These are phyloP conservation scores for Salix brachista DNA, from an alignment of 345 rosid species.

Conservation along the genomic window DNA sequence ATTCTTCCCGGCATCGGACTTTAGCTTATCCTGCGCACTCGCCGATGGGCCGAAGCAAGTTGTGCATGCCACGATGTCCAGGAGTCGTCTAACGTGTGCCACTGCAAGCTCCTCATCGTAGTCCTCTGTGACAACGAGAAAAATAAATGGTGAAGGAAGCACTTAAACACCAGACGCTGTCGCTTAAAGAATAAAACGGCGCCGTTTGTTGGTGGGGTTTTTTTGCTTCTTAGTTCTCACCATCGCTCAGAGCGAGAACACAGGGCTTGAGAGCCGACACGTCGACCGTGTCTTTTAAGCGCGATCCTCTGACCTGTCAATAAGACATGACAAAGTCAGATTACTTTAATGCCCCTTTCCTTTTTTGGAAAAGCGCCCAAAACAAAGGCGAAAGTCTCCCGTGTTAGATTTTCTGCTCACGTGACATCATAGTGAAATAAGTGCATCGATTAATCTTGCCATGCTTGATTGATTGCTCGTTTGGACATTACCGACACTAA, in stretches of 20 bases:
- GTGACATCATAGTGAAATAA: too few species aligned
- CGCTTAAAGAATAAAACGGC: constrained; percentile 1
- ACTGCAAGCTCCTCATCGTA: constrained; percentile 72
- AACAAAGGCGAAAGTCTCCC: neutral
- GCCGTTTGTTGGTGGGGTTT: neutral
- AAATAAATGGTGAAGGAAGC: neutral
- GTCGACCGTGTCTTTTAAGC: constrained; percentile 67
- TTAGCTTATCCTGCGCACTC: constrained; percentile 35
- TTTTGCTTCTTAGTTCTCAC: constrained; percentile 22
- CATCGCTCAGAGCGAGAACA: constrained; percentile 59
- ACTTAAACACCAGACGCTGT: too few species aligned
- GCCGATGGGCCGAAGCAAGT: constrained; percentile 68
- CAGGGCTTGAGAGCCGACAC: constrained; percentile 85
- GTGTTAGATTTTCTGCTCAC: too few species aligned
- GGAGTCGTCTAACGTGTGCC: constrained; percentile 88
- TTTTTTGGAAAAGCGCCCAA: neutral
- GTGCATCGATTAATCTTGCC: too few species aligned
- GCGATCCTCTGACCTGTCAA: constrained; percentile 63
- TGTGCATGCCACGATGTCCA: constrained; percentile 86
- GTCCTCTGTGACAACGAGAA: constrained; percentile 50
- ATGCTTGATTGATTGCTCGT: too few species aligned
- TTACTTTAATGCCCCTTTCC: neutral
- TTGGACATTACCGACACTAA: too few species aligned
- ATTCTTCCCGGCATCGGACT: constrained; percentile 44
- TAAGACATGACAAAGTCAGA: neutral